Evolutionary conservation across 2,329 filamentous ascomycete species (phyloP).

Genomic region (Colletotrichum sp.): DNA sequence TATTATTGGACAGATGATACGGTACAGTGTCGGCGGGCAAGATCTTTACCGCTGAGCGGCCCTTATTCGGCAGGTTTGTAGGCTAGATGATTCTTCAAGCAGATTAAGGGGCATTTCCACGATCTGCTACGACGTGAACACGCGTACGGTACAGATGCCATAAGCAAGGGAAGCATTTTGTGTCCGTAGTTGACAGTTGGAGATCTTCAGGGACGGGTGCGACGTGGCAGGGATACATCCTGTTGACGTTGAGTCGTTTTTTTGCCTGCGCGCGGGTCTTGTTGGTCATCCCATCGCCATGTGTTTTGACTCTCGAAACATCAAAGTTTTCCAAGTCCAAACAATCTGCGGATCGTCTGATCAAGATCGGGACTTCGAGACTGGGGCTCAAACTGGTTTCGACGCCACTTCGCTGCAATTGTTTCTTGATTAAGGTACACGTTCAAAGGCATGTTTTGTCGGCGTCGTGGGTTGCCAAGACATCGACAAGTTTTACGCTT

Average conservation of each 20-base stretch:
- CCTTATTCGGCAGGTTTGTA: neutral
- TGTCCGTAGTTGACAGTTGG: neutral
- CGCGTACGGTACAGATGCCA: neutral
- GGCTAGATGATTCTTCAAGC: neutral
- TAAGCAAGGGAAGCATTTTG: neutral
- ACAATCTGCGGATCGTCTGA: neutral
- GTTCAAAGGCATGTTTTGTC: neutral
- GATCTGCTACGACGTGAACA: neutral
- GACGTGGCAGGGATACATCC: neutral
- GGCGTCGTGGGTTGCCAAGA: neutral
- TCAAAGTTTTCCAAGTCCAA: neutral
- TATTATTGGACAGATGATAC: neutral
- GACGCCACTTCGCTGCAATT: neutral
- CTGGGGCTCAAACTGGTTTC: neutral
- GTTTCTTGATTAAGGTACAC: neutral
- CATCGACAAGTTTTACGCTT: neutral
- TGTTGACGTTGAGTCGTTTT: neutral
- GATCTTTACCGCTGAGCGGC: neutral
- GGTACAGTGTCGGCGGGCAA: neutral
- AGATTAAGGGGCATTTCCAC: neutral
- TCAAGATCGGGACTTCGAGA: neutral
- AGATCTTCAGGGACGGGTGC: neutral
- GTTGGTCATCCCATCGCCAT: neutral
- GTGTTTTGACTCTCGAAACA: conserved; percentile 2
- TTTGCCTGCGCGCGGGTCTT: neutral